phyloP scores from a whole-genome alignment of 345 rosid species.

The Citrus trifoliata region DNA sequence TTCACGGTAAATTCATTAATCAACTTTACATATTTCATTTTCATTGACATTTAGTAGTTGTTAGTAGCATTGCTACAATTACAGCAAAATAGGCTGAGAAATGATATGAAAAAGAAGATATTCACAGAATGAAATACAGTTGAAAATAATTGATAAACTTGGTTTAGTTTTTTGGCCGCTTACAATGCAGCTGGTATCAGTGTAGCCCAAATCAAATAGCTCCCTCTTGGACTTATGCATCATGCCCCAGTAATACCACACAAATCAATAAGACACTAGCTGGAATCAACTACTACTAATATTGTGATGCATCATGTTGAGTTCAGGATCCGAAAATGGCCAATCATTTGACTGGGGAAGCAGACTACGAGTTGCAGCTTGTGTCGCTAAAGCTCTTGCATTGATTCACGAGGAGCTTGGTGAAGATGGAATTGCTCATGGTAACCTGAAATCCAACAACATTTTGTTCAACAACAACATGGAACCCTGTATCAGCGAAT shows the following conservation, averaged over 20 bases:
- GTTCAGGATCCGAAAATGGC: conserved; percentile 39
- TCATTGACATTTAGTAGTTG: not conserved
- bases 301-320: not conserved
- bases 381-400: conserved; percentile 39
- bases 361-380: conserved; percentile 44
- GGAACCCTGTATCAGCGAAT: conserved; percentile 57
- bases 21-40: not conserved
- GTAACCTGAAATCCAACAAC: conserved; percentile 62
- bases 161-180: not conserved
- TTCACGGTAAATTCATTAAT: conserved; percentile 40
- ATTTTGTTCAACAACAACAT: conserved; percentile 43
- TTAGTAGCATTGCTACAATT: not conserved
- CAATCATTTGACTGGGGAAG: conserved; percentile 45
- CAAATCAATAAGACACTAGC: not conserved
- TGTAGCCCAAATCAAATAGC: not conserved
- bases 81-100: not conserved
- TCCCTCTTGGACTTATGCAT: not conserved
- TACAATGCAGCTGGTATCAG: not conserved
- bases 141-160: not conserved
- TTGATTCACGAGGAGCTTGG: conserved; percentile 40
- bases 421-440: conserved; percentile 49
- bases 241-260: not conserved
- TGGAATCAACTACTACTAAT: not conserved
- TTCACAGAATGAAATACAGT: not conserved
- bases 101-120: not conserved